These are phyloP conservation scores for Penicillium sp. DNA, from an alignment of 2,329 filamentous ascomycete species.

Conservation along the genomic window DNA sequence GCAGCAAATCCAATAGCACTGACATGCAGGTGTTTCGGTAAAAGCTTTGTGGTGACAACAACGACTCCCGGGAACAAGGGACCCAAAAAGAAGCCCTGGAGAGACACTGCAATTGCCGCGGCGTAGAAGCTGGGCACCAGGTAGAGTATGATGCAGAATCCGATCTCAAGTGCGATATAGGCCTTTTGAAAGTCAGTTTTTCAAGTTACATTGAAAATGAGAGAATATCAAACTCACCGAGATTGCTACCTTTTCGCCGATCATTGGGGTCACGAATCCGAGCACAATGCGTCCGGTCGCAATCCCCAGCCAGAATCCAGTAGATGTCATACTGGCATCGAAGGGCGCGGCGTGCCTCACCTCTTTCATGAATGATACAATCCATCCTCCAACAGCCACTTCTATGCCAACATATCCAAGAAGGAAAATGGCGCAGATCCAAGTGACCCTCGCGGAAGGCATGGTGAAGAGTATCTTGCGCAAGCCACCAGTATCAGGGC, in stretches of 20 bases:
- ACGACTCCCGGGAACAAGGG: constrained; percentile 72
- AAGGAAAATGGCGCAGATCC: constrained; percentile 69
- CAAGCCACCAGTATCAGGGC: background rate
- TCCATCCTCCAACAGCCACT: constrained; percentile 67
- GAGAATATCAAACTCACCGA: constrained; percentile 30
- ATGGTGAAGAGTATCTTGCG: background rate
- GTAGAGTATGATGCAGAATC: constrained; percentile 74
- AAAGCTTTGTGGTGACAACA: constrained; percentile 67
- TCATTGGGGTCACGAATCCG: constrained; percentile 62
- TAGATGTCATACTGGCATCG: constrained; percentile 67
- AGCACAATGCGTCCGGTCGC: constrained; percentile 69
- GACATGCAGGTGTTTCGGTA: constrained; percentile 70
- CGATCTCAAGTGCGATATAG: constrained; percentile 68
- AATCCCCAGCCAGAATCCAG: constrained; percentile 76
- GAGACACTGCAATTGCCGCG: constrained; percentile 68
- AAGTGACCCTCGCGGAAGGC: constrained; percentile 34
- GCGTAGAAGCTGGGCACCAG: constrained; percentile 75
- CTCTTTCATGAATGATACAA: constrained; percentile 76
- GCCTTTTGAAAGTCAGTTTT: constrained; percentile 17
- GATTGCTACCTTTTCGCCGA: constrained; percentile 69
- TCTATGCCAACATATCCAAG: constrained; percentile 75
- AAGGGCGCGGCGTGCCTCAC: constrained; percentile 66
- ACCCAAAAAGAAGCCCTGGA: constrained; percentile 73
- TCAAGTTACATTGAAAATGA: too few relatives aligned
- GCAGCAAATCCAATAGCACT: constrained; percentile 72